Base-by-base conservation (phyloP, 2,329 filamentous ascomycete genomes). In the Aureobasidium sp. region DNA sequence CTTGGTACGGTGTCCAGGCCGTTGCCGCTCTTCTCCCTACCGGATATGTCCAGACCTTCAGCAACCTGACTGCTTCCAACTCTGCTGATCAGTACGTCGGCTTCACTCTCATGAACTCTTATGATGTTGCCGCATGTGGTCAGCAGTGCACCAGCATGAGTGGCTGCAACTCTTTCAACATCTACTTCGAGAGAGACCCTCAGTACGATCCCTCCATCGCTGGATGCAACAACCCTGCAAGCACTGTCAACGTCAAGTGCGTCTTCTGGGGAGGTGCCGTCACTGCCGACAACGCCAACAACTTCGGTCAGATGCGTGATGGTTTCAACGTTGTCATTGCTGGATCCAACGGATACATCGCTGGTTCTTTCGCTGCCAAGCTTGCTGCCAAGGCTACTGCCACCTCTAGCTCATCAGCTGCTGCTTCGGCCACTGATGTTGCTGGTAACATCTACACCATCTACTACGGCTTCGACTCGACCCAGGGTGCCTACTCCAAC, bases 181-280 rank as follows among this genome's bases (percentile, higher is more conserved):
- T 64, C n/a, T 64, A 61, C 47, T 61, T 46, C 32, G 59, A 61
- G 46, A 37, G 59, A 24, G 59, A 61, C 7, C 59, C 59, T 10
- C 67, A 66, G 8, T 27, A 73, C 20, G 65, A 70, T 47, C 72
- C 75, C 5, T 68, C 61, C n/a, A 68, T 62, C 34, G 64, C 67
- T 61, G 62, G 52, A n/a, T 77, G 75, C 65, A 53, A 66, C 15
- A 71, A 76, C 53, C 75, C 75, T 32, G 13, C 69, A 1, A 70
- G 69, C 24, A 66, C 70, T n/a, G 71, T 69, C 26, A 71, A 70
- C 36, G 62, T 66, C 62, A 74, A 74, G 64, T 73, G 72, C 52
- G 68, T 68, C 8, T 66, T 71, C 51, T 73, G 66, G 67, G 67
- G 68, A 48, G 67, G 68, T 26, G 65, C 66, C 9, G 67, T 73